A percentile compares a stretch with the other conserved stretches of the same genome.
These are phyloP conservation scores for Trypanosoma mega DNA, from an alignment of 208 protist genomes.

Conservation along the genomic window DNA sequence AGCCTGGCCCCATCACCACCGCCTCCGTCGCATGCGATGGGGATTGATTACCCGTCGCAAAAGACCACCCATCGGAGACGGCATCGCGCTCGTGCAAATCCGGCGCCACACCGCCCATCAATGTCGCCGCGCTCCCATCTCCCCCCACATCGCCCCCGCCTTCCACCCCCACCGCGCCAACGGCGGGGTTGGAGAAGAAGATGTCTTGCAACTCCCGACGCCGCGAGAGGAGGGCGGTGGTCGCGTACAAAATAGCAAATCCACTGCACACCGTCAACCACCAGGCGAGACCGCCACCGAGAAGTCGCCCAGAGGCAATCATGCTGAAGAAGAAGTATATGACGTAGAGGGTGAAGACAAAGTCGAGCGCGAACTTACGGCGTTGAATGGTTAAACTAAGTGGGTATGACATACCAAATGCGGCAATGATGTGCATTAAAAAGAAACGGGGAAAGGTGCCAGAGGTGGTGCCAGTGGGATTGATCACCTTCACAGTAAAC, in stretches of 20 bases:
- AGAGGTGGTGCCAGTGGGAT: constrained; percentile 9
- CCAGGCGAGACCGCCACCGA: constrained; percentile 45
- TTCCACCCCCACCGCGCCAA: neutral
- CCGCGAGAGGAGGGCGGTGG: constrained; percentile 47
- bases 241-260: constrained; percentile 34
- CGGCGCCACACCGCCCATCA: neutral
- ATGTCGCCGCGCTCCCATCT: neutral
- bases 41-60: neutral
- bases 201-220: constrained; percentile 76
- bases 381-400: constrained; percentile 67
- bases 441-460: constrained; percentile 47
- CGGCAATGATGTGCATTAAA: constrained; percentile 58
- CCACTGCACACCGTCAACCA: constrained; percentile 43
- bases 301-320: constrained; percentile 34
- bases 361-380: constrained; percentile 81
- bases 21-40: constrained; percentile 7
- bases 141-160: neutral
- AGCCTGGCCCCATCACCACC: constrained; percentile 24
- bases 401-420: constrained; percentile 39
- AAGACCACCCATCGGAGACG: neutral
- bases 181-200: constrained; percentile 13
- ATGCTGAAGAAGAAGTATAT: constrained; percentile 57
- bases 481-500: constrained; percentile 31
- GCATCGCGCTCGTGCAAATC: neutral
- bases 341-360: constrained; percentile 70